Evolutionary conservation across 768 basidiomycete species (phyloP), one percentile per base, ranked within the genome.

Genomic region (Phanerochaete sordida): DNA sequence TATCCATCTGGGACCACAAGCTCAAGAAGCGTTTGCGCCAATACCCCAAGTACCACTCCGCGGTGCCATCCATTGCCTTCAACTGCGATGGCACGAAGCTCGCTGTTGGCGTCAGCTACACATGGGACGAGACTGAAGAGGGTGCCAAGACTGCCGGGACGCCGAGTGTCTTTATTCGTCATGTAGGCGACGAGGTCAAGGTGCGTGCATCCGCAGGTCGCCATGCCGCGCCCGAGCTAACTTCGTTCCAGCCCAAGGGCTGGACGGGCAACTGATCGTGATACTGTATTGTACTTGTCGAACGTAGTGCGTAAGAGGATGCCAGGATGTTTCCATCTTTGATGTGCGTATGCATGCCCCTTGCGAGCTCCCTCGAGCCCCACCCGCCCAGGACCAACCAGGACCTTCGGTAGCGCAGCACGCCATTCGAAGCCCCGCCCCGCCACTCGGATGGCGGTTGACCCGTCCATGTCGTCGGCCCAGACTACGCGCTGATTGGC

Each of bases 1-100:
- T 98, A 45, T 94, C 93, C 0, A 87, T 98, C 60, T 99, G 97
- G 97, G 97, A 98, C 70, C 94, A 95, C 74, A 88, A 89, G 64
- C 89, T 95, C 57, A 97, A 98, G 78, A 98, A 98, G 71, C 87
- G 97, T 1, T 77, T 98, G 56, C 86, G 94, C 26, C 94, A 96
- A 66, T 95, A 91, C 64, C 87, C 88, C 0, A 91, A 91, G 69
- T 94, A 87, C 74, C 74, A 80, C 3, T 80, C 84, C 0, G 81
- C 88, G 2, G 86, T 97, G n/a, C 84, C 92, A 0, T 83, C 88
- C 0, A 77, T 95, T 43, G 83, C 89, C 0, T 96, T 95, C 74
- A 93, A 88, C 61, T 86, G 83, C 26, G 90, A 95, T 62, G 95
- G 94, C 1, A 81, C 84, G 35, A 87, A 87, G 62, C 75, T 96